Evolutionary conservation across 2,329 filamentous ascomycete genomes (phyloP).

Genomic region (Fusarium citri): DNA sequence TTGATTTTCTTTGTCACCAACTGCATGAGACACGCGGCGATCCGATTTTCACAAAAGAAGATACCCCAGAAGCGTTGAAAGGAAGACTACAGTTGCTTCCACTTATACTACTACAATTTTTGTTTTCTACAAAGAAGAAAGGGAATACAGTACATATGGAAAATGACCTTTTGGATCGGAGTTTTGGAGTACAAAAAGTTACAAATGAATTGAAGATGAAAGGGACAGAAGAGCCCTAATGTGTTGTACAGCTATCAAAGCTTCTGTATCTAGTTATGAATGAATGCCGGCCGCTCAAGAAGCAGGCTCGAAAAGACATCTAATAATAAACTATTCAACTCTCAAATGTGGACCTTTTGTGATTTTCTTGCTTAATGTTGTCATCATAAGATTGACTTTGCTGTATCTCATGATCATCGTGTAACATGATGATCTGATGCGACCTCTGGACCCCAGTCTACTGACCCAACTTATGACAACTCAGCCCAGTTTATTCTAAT

Average conservation of each 20-base stretch:
- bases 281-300: conserved; percentile 31
- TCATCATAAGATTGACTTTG: neutral
- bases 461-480: neutral
- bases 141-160: conserved; percentile 44
- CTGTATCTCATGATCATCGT: neutral
- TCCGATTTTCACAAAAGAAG: conserved; percentile 42
- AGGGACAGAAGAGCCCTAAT: conserved; percentile 31
- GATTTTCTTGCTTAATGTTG: neutral
- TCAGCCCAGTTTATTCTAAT: neutral
- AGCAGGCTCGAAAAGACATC: conserved; percentile 30
- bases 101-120: conserved; percentile 6
- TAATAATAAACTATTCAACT: conserved; percentile 27
- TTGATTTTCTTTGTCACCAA: conserved; percentile 33
- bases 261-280: conserved; percentile 35
- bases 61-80: conserved; percentile 48
- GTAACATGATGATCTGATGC: neutral
- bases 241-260: conserved; percentile 34
- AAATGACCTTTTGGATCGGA: conserved; percentile 26
- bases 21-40: conserved; percentile 45
- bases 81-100: conserved; percentile 40
- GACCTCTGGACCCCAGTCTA: neutral
- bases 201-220: conserved; percentile 16
- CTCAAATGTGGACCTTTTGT: neutral
- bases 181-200: conserved; percentile 32
- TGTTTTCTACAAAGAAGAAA: conserved; percentile 38